Conservation (phyloP, 2,329 filamentous ascomycete genomes). For the Botrytis deweyae region DNA sequence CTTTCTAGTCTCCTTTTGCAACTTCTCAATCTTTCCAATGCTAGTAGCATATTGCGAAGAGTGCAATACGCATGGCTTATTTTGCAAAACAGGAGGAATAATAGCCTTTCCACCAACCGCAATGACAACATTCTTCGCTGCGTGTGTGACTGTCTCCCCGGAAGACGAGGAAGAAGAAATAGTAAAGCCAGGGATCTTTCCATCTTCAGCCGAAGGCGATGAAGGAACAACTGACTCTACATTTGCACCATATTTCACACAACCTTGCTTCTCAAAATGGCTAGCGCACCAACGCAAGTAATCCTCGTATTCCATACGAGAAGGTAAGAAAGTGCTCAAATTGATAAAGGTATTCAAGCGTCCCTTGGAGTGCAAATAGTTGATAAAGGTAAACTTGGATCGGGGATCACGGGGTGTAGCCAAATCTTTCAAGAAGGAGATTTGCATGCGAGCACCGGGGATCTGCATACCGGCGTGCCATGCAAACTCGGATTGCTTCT, state of each 20-base stretch:
- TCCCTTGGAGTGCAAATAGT: constrained; percentile 80
- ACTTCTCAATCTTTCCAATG: constrained; percentile 54
- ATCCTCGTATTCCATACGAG: constrained; percentile 87
- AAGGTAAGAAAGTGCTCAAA: constrained; percentile 81
- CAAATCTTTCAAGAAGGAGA: constrained; percentile 95
- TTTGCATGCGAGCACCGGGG: constrained; percentile 93
- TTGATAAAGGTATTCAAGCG: constrained; percentile 92
- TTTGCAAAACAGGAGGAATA: constrained; percentile 68
- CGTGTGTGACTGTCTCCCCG: constrained; percentile 43
- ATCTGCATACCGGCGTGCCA: constrained; percentile 98
- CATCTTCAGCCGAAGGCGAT: constrained; percentile 23
- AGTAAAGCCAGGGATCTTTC: constrained; percentile 38
- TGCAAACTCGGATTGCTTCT: constrained; percentile 78
- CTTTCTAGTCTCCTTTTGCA: constrained; percentile 26
- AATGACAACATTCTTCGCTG: constrained; percentile 56
- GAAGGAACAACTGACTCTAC: constrained; percentile 57
- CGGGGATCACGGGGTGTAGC: constrained; percentile 84
- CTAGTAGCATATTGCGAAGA: constrained; percentile 79
- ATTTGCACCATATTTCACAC: constrained; percentile 72
- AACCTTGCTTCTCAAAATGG: constrained; percentile 60
- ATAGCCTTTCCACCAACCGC: constrained; percentile 67
- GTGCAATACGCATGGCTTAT: constrained; percentile 75
- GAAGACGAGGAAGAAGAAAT: constrained; percentile 38
- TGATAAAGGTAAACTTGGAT: constrained; percentile 91
- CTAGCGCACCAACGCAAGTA: constrained; percentile 91